Base-by-base conservation (phyloP, 306 rosid species). In the Glycine tomentella region DNA sequence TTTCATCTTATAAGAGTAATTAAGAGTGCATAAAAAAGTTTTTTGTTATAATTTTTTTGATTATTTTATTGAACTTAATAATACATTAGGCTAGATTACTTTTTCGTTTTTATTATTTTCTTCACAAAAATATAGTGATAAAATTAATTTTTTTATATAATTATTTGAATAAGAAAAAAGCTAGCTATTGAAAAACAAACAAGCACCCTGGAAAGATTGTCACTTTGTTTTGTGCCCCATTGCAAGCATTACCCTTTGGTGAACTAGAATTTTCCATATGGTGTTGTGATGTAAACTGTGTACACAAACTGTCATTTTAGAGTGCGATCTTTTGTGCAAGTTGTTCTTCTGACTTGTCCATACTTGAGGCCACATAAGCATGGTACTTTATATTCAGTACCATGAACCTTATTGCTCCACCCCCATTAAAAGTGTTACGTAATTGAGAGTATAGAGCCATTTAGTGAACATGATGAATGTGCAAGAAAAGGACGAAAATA, bases 271-370 rank as follows among this genome's bases (percentile, higher is more conserved):
- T 75, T 45, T 67, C 76, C 81, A 34, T 9, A 44, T 20, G 16
- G 14, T 69, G 36, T 73, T 64, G 79, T 55, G 45, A 59, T 31
- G 52, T 7, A 75, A 20, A 75, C n/a, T 80, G 9, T 68, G 38
- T 48, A 74, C 69, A 81, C 42, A 64, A 25, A 42, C 64, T 67
- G 71, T 16, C 78, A 69, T 52, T 59, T 70, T 42, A 72, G 45
- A 52, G n/a, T 64, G 66, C 5, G 44, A 78, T 73, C 63, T 69
- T 71, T 83, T 70, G 67, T 55, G 58, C 71, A 84, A 74, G 33
- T 79, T 83, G 80, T 55, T 83, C 40, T 56, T 70, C 83, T 83
- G 52, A 8, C 59, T 74, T 79, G 84, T 75, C 84, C 82, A 69
- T 31, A 75, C 16, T 75, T 80, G 78, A 59, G 20, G 64, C 84